phyloP scores from a whole-genome alignment of 768 basidiomycete species.

The Leccinum truebloodii region DNA sequence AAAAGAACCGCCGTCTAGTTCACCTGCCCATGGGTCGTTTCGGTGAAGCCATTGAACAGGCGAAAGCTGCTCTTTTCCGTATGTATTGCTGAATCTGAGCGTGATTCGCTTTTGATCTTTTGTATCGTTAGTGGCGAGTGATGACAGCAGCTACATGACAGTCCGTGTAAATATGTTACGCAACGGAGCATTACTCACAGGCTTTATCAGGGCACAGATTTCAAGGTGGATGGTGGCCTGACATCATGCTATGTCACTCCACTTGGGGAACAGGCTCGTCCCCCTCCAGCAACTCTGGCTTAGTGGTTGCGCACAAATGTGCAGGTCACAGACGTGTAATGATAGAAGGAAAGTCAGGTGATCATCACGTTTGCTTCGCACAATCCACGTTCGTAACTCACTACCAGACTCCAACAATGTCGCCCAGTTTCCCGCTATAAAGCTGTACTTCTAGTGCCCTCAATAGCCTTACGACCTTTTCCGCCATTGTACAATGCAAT shows the following conservation, averaged over 20 bases:
- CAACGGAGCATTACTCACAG: constrained; percentile 6
- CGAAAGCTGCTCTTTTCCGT: constrained; percentile 92
- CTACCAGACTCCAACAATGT: background rate
- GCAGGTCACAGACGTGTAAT: background rate
- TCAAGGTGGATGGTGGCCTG: constrained; percentile 95
- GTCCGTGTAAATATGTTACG: constrained; percentile 45
- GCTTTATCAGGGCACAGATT: constrained; percentile 72
- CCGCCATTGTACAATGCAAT: background rate
- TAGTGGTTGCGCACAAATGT: constrained; percentile 8
- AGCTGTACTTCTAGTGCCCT: background rate
- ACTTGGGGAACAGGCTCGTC: constrained; percentile 68
- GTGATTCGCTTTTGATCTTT: constrained; percentile 10
- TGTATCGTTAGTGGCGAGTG: constrained; percentile 68
- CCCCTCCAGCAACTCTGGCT: constrained; percentile 70
- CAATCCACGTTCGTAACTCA: background rate
- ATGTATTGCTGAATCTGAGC: constrained; percentile 37
- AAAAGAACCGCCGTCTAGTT: constrained; percentile 85
- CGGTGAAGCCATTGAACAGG: constrained; percentile 94
- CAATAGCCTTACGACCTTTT: background rate
- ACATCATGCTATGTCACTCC: constrained; percentile 92
- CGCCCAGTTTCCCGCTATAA: too few species aligned
- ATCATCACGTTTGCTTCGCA: background rate
- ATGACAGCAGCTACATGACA: constrained; percentile 96
- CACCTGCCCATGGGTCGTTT: constrained; percentile 97
- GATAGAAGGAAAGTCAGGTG: background rate